Evolutionary conservation across 441 rosid species (phyloP), one percentile per base, ranked within the genome.

Genomic region (Adansonia grandidieri): DNA sequence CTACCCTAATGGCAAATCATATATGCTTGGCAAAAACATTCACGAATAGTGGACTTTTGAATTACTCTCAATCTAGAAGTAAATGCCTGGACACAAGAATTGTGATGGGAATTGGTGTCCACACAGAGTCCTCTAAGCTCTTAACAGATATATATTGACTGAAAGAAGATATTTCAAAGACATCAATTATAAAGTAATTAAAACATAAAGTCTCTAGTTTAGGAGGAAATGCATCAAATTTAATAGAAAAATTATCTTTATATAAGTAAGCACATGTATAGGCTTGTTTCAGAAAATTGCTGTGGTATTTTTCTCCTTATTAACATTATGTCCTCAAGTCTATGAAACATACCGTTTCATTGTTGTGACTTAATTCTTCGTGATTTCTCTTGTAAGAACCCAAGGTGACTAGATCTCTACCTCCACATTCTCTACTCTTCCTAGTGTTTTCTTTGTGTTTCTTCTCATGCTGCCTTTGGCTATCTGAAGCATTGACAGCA

Each of bases 361-460:
- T 85, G 73, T 79, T 76, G 74, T 76, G 89, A 85, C 88, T 86
- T 82, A 84, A 91, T 79, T 88, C 95, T 71, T 86, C 97, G 85
- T 84, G 91, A 85, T 81, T 88, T 86, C 89, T 89, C 89, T 84
- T 91, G 76, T 90, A 77, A 77, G 88, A 64, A 45, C 70, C 83
- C 32, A 53, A 74, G 42, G 88, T 78, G 78, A 81, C 77, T 71
- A 79, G 84, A 82, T 91, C 90, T 47, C 90, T 86, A 73, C 82
- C 85, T 85, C 88, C 93, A 61, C 91, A 86, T 73, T 91, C 98
- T 87, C 88, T 94, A 68, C 17, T 87, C 85, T 87, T 94, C 86
- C 89, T 86, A 50, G 80, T 79, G 83, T 79, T 84, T 77, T 92
- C 97, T 87, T 85, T 91, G 78, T 89, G 90, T 81, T 86, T 92